These are phyloP conservation scores for Astrocystis sublimbata DNA, from an alignment of 495 filamentous ascomycete genomes.

Conservation along the genomic window DNA sequence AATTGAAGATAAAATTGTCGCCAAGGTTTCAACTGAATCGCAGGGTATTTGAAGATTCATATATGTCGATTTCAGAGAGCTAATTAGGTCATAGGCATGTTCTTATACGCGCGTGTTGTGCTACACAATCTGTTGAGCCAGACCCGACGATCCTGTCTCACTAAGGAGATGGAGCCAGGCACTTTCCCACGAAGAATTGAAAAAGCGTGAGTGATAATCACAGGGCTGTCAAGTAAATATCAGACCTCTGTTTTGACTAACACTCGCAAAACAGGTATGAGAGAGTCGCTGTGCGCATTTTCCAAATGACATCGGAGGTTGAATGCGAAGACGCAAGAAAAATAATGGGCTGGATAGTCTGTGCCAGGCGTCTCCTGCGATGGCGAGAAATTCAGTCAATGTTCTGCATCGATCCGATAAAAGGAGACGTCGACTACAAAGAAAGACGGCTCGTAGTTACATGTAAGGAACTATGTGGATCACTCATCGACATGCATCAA, in stretches of 20 bases:
- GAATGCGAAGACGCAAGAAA: constrained; percentile 12
- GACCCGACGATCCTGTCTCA: not conserved
- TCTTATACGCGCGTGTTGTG: constrained; percentile 17
- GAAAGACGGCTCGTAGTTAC: constrained; percentile 4
- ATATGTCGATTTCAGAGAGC: not conserved
- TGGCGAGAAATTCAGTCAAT: constrained; percentile 19
- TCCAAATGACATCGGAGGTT: not conserved
- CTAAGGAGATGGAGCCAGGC: not conserved
- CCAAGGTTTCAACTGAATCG: constrained; percentile 1
- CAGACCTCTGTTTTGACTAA: not conserved
- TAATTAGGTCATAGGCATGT: constrained; percentile 8
- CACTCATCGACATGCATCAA: constrained; percentile 13
- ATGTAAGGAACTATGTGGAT: constrained; percentile 19
- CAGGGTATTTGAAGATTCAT: constrained; percentile 2
- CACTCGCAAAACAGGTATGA: constrained; percentile 6
- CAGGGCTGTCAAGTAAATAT: not conserved
- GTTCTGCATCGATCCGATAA: constrained; percentile 18
- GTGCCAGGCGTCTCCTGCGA: constrained; percentile 12
- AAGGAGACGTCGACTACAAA: constrained; percentile 7
- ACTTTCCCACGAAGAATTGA: not conserved
- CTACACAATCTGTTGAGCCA: constrained; percentile 13
- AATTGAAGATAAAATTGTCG: not conserved
- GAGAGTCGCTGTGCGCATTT: constrained; percentile 9
- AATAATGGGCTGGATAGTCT: constrained; percentile 14
- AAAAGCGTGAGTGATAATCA: not conserved